Percentiles rank a stretch among this genome's conserved stretches.
phyloP scores from a whole-genome alignment of 2,329 filamentous ascomycete genomes.

The Penicillium aurantiogriseum region DNA sequence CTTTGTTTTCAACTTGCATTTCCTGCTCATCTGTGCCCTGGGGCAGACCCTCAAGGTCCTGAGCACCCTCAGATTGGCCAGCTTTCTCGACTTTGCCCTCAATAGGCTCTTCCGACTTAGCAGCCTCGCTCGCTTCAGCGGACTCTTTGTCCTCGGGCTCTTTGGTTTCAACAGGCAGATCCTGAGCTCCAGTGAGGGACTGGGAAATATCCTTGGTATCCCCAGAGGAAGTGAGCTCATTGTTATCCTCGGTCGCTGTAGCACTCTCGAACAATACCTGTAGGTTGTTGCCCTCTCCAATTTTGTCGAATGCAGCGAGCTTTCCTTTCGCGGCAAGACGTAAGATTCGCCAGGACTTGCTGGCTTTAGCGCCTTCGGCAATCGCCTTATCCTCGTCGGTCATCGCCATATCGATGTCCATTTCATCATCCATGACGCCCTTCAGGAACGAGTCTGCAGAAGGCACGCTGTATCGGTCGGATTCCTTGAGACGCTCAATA shows the following conservation, averaged over 20 bases:
- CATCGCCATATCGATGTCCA: conserved; percentile 80
- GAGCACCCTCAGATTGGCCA: neutral
- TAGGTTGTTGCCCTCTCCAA: conserved; percentile 75
- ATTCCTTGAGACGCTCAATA: conserved; percentile 68
- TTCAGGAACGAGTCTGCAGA: conserved; percentile 67
- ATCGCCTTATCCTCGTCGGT: conserved; percentile 59
- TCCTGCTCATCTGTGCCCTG: conserved; percentile 1
- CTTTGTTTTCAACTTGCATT: conserved; percentile 4
- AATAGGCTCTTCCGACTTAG: neutral
- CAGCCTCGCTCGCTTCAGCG: neutral
- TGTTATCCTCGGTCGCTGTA: conserved; percentile 9
- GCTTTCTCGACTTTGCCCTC: neutral
- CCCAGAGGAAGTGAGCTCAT: neutral
- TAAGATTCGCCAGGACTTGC: conserved; percentile 86
- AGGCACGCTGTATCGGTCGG: conserved; percentile 65
- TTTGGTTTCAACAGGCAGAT: neutral
- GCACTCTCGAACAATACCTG: conserved; percentile 48
- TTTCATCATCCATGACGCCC: conserved; percentile 73
- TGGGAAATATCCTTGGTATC: conserved; percentile 16
- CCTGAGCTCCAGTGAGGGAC: conserved; percentile 1
- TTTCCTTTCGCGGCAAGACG: conserved; percentile 73
- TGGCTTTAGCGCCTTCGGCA: conserved; percentile 71
- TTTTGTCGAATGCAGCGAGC: conserved; percentile 77
- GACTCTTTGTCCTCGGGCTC: neutral
- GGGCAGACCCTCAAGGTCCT: neutral